Base-by-base conservation (phyloP, 2,329 filamentous ascomycete species). In the Microcyclosporella mali region DNA sequence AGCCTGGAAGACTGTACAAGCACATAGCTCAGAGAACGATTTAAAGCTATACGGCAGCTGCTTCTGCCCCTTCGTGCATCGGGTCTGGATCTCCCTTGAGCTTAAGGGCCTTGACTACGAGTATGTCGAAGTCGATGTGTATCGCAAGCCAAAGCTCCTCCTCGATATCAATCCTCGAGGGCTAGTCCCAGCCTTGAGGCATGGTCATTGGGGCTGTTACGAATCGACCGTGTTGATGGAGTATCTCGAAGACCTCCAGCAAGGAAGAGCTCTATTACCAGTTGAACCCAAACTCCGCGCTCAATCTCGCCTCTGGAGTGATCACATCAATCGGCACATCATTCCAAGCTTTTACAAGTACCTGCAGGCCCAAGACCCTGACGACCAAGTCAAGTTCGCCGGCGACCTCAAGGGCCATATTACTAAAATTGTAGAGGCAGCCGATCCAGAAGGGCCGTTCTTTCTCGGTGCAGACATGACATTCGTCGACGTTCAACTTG, bases 71-170 rank as follows among this genome's bases (percentile, higher is more conserved):
- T 92, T 90, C 60, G 87, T 88, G 1, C 87, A 94, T 61, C 79
- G 87, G 14, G 84, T 92, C 18, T 94, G 88, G 88, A 92, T 94
- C 51, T 84, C 87, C 1, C 73, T 94, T 28, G 87, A 94, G 63
- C 72, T 81, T 56, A 92, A 92, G 62, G 75, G 78, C 14, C 73
- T 92, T 7, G 70, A 77, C 29, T 94, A 94, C 60, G 85, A 94
- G 60, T 94, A 94, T 64, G 82, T 88, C 55, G 88, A 94, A 65
- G 81, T 87, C 34, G 84, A 94, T 57, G 84, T 86, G 6, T 88
- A 86, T 60, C 78, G 81, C 53, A 84, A 85, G 49, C 84, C 82
- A 1, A 74, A 81, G 46, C 72, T 78, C 7, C 69, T 90, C 21
- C 72, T 88, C 17, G 84, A 88, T 51, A 78, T 88, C 38, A 90